Evolutionary conservation across 495 filamentous ascomycete genomes (phyloP), one percentile per base, ranked within the genome.

Genomic region (Darksidea phi): DNA sequence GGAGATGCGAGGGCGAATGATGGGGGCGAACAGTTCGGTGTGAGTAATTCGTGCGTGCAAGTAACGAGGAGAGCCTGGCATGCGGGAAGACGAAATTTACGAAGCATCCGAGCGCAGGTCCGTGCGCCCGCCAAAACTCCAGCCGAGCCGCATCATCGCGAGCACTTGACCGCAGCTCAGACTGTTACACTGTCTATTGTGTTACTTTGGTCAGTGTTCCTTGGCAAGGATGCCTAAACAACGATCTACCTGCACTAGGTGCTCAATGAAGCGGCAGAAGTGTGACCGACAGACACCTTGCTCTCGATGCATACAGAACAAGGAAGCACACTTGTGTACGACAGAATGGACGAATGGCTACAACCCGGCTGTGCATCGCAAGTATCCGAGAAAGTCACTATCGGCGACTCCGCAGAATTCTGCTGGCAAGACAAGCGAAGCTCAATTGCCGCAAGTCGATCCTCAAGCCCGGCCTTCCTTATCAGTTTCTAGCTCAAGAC

Each of bases 341-440:
- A 61, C 53, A 3, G 46, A 62, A 58, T 67, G 64, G 64, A 43
- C 64, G 1, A 49, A 67, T 34, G 64, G 58, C 1, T 67, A 67
- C 36, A 57, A 67, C 43, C 53, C 64, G 5, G 45, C 28, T 17
- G 28, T 67, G 17, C 64, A 67, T 54, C 58, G 64, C 1, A 67
- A 62, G 24, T 62, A 67, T 50, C 64, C 64, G 6, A 49, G 45
- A 18, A 64, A 59, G 23, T 17, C 42, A 15, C 20, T 43, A 20
- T 24, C 26, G 3, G 18, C 43, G 6, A 34, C 37, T 15, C 47
- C 51, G 41, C 13, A 20, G 13, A 43, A 10, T 32, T 32, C 28
- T 32, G 10, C 28, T 10, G 28, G 28, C 3, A 10, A 32, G 28
- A 10, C 10, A 32, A 32, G 10, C 28, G 28, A 10, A 10, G 28